These are phyloP conservation scores for Botryosphaeria agaves DNA, from an alignment of 2,329 filamentous ascomycete genomes.

Conservation along the genomic window DNA sequence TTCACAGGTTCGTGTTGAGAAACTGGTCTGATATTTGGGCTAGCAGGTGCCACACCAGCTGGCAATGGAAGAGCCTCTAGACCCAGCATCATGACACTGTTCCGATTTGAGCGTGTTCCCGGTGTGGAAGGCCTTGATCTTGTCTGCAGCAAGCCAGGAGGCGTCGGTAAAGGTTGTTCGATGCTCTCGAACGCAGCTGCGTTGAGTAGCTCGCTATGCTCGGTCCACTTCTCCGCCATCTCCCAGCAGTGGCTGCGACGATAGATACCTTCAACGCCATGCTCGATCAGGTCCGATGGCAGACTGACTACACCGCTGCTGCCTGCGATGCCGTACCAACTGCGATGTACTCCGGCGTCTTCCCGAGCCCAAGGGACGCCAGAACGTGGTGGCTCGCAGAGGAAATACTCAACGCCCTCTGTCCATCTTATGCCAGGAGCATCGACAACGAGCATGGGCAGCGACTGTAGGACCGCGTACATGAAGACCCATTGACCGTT, in stretches of 20 bases:
- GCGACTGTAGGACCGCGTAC: conserved; percentile 58
- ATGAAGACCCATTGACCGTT: conserved; percentile 70
- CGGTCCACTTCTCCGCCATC: conserved; percentile 43
- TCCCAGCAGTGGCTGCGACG: conserved; percentile 53
- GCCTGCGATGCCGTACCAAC: conserved; percentile 61
- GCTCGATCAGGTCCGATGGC: conserved; percentile 45
- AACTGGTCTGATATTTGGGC: neutral
- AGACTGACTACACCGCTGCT: conserved; percentile 42
- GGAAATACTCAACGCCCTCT: conserved; percentile 64
- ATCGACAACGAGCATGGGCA: conserved; percentile 64
- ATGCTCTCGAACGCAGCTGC: conserved; percentile 11
- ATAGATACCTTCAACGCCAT: conserved; percentile 51
- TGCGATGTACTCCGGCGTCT: conserved; percentile 35
- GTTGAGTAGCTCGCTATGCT: conserved; percentile 17
- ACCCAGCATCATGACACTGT: conserved; percentile 27
- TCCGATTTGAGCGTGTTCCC: conserved; percentile 16
- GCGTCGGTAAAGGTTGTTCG: conserved; percentile 6
- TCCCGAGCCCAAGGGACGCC: conserved; percentile 59
- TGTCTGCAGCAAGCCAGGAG: conserved; percentile 2
- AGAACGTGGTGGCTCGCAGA: conserved; percentile 58
- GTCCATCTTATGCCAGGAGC: conserved; percentile 51
- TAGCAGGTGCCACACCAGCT: conserved; percentile 19
- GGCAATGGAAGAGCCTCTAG: conserved; percentile 29
- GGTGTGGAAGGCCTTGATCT: neutral
- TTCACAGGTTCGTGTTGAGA: conserved; percentile 7